phyloP scores from a whole-genome alignment of 2,329 filamentous ascomycete species.

The Westerdykella sp. region DNA sequence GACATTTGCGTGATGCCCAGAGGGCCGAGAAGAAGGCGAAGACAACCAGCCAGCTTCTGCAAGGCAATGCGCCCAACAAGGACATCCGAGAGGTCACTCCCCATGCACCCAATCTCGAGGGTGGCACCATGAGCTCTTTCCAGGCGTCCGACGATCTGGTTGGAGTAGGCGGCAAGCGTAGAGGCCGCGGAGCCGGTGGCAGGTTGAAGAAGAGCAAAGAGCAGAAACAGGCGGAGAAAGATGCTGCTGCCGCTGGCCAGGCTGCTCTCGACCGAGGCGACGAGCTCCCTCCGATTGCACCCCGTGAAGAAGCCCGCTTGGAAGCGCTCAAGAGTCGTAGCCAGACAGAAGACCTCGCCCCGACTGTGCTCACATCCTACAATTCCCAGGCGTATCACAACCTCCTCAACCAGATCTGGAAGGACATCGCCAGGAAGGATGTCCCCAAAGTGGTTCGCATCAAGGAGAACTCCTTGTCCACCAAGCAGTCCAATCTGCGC shows the following conservation, averaged over 20 bases:
- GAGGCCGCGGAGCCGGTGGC: constrained; percentile 48
- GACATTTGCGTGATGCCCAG: constrained; percentile 77
- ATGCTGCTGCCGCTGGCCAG: constrained; percentile 80
- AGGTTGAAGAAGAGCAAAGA: constrained; percentile 84
- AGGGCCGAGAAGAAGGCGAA: constrained; percentile 88
- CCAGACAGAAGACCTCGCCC: constrained; percentile 45
- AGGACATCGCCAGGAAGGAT: constrained; percentile 88
- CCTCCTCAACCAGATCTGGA: constrained; percentile 96
- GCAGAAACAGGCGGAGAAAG: constrained; percentile 63
- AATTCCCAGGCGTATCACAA: constrained; percentile 92
- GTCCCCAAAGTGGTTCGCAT: constrained; percentile 88
- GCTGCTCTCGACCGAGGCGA: constrained; percentile 74
- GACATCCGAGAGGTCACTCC: constrained; percentile 66
- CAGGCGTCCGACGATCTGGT: constrained; percentile 55
- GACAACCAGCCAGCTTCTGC: constrained; percentile 79
- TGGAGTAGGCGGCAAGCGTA: constrained; percentile 43
- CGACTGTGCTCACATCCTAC: constrained; percentile 49
- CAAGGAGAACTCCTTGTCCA: constrained; percentile 76
- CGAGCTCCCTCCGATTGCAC: constrained; percentile 58
- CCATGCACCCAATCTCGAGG: constrained; percentile 74
- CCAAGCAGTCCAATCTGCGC: constrained; percentile 89
- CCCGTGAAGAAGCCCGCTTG: constrained; percentile 51
- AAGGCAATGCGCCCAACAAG: constrained; percentile 70
- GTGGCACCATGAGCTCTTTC: constrained; percentile 80
- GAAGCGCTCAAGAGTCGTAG: constrained; percentile 39